Evolutionary conservation across 2,329 filamentous ascomycete species (phyloP), one percentile per base, ranked within the genome.

Genomic region (Arthrobotrys conoides): DNA sequence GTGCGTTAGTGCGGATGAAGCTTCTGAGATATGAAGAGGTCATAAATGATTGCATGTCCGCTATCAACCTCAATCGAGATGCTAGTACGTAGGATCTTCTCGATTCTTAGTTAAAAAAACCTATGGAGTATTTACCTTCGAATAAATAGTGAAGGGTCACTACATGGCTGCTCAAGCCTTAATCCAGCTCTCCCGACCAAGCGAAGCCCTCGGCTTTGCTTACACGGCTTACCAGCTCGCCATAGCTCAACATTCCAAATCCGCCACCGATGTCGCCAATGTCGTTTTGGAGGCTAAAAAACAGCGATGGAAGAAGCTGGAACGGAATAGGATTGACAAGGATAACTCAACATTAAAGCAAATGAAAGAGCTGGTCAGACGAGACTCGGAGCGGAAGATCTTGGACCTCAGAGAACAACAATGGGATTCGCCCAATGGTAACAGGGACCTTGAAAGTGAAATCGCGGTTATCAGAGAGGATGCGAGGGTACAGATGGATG

Each of bases 231-330:
- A 97, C 84, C 85, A 89, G 3, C 85, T 91, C 5, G 94, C 92
- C 84, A 86, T 90, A 18, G 85, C 86, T 22, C 87, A 86, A 20
- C 88, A 89, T 82, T 91, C 91, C 83, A 89, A 88, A 76, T 91
- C 91, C 44, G 88, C 95, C 0, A 87, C 89, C 22, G 88, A 90
- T 22, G 89, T 97, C 53, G 94, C 92, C 0, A 87, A 87, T 16
- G 88, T 92, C 16, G 92, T 97, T 0, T 86, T 97, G 22, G 87
- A 88, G 72, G 93, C 93, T 82, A 97, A 96, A 85, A 95, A 95
- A 84, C 91, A 91, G 80, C 90, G 92, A 46, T 98, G 96, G 93
- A 92, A 95, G 41, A 88, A 89, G 10, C 87, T 87, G 80, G 95
- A 98, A 84, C 87, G 86, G 70, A 86, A 87, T 41, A 87, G 92